Evolutionary conservation across 495 filamentous ascomycete species (phyloP).

Genomic region (Aspergillus funiculosus): DNA sequence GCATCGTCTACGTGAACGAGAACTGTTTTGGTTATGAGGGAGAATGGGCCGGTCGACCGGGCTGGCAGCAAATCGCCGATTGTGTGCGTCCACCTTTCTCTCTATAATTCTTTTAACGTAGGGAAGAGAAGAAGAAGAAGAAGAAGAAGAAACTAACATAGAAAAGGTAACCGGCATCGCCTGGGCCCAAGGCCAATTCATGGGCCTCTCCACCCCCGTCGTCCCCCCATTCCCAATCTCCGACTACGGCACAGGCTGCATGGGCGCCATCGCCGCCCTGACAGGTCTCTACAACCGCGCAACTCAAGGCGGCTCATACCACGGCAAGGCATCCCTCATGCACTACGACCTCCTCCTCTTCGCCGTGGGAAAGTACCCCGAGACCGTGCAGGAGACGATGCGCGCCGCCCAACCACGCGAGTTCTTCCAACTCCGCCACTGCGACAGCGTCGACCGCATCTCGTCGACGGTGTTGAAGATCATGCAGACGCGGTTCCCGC

Average conservation of each 20-base stretch:
- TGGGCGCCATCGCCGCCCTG: conserved; percentile 60
- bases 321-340: conserved; percentile 55
- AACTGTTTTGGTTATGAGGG: conserved; percentile 63
- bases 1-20: conserved; percentile 64
- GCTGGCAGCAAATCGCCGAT: conserved; percentile 54
- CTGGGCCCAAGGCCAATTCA: conserved; percentile 68
- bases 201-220: conserved; percentile 64
- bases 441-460: conserved; percentile 68
- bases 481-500: conserved; percentile 48
- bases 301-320: conserved; percentile 57
- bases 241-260: conserved; percentile 69
- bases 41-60: conserved; percentile 45
- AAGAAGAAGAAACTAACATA: conserved; percentile 26
- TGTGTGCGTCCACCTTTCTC: conserved; percentile 46
- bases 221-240: conserved; percentile 77
- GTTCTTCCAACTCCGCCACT: conserved; percentile 62
- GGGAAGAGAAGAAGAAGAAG: too few relatives aligned
- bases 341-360: conserved; percentile 68
- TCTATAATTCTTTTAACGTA: background rate
- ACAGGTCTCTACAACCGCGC: conserved; percentile 58
- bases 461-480: conserved; percentile 58
- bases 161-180: conserved; percentile 56
- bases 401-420: conserved; percentile 47
- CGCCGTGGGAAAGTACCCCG: conserved; percentile 54
- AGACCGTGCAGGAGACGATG: conserved; percentile 51